Base-by-base conservation (phyloP, 2,329 filamentous ascomycete genomes). In the Calonectria pseudoreteaudii region DNA sequence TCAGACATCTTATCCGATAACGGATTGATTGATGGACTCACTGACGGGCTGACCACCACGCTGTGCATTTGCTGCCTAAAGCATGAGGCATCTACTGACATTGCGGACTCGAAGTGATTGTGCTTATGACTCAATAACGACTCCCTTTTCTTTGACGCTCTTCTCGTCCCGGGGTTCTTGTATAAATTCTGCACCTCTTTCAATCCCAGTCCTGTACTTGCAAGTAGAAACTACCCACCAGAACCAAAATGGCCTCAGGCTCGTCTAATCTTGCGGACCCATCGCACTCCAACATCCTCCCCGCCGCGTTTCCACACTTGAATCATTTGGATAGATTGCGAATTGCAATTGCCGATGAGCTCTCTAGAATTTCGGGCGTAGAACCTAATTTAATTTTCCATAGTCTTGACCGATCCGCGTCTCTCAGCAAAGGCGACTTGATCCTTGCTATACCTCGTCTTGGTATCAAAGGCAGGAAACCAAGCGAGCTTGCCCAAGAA, bases 251-350 rank as follows among this genome's bases (percentile, higher is more conserved):
- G 56, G 56, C 56, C n/a, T n/a, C 56, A 30, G n/a, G 0, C 20
- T 23, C 28, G 9, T n/a, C 52, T 36, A 9, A 9, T 23, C 5
- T 5, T 20, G 23, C 23, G 23, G 34, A 28, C 34, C 56, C 56
- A 28, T n/a, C 34, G 11, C n/a, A 28, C 34, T 20, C 34, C 13
- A 41, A 60, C 20, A 34, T 13, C n/a, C 41, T 41, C 34, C 34
- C 56, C 23, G 14, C 31, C 26, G 56, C 56, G n/a, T 71, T 71
- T 50, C 68, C 68, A 49, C 18, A 38, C 4, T 47, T 60, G 50
- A 71, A 71, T 49, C 68, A 50, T 9, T 44, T 71, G 36, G 68
- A 71, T 58, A 36, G n/a, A 38, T 66, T 49, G 20, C 68, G 68
- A 11, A 14, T 71, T 38, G 68, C 68, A 13, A 38, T 50, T 49